A percentile compares a stretch with the other conserved stretches of the same genome.
phyloP scores from a whole-genome alignment of 306 rosid species.

The Quercus ilex region DNA sequence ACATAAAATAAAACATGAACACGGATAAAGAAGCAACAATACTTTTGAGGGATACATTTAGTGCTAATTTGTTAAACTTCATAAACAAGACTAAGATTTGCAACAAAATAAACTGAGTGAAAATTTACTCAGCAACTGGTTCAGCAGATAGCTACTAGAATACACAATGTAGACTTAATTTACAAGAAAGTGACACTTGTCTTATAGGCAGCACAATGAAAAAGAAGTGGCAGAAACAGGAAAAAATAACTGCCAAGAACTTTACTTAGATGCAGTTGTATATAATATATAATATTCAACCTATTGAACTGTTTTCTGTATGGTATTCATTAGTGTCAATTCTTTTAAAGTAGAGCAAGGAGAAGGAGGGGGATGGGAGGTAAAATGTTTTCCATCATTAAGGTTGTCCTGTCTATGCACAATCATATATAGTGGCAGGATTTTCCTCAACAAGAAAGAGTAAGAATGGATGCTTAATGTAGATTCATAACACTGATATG shows the following conservation, averaged over 20 bases:
- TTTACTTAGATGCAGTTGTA: too few relatives aligned
- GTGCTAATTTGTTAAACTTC: background rate
- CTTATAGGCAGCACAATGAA: background rate
- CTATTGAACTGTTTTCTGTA: background rate
- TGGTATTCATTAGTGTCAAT: background rate
- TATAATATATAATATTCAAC: too few relatives aligned
- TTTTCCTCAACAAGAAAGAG: background rate
- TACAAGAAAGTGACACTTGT: background rate
- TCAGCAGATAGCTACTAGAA: background rate
- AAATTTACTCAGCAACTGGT: background rate
- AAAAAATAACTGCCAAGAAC: background rate
- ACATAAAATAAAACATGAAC: constrained; percentile 22
- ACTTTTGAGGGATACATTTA: background rate
- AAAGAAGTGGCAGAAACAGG: background rate
- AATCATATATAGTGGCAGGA: background rate
- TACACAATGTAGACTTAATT: background rate
- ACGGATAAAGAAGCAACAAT: constrained; percentile 9
- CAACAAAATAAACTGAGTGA: background rate
- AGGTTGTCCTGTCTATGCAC: background rate
- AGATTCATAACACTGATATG: background rate
- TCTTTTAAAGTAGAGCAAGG: background rate
- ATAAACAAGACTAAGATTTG: background rate
- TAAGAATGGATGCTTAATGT: background rate
- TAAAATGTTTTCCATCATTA: background rate
- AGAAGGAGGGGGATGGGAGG: background rate